Conservation (phyloP, 2,329 filamentous ascomycete genomes). For the Fusarium staphyleae region DNA sequence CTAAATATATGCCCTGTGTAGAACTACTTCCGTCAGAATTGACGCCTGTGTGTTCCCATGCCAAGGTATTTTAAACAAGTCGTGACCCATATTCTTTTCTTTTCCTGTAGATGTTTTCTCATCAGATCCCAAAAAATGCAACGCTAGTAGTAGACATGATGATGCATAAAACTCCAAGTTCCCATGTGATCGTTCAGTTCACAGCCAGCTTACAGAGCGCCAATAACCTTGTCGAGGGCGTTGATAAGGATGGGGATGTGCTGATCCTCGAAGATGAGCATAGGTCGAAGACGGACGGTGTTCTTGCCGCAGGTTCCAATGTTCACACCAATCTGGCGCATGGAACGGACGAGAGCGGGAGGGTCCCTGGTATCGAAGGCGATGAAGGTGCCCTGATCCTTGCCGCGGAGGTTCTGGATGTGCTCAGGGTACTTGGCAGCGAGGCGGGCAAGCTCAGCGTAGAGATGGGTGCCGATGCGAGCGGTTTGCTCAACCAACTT, state of each 20-base stretch:
- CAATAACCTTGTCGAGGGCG: conserved; percentile 43
- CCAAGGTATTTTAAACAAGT: conserved; percentile 27
- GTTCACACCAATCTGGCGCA: conserved; percentile 77
- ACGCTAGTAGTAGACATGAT: conserved; percentile 39
- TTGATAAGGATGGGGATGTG: conserved; percentile 55
- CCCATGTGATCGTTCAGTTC: conserved; percentile 10
- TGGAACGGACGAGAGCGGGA: conserved; percentile 73
- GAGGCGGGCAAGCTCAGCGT: conserved; percentile 67
- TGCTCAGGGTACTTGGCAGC: conserved; percentile 71
- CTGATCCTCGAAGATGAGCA: conserved; percentile 80
- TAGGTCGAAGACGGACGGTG: conserved; percentile 77
- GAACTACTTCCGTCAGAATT: conserved; percentile 31
- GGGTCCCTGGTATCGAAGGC: conserved; percentile 77
- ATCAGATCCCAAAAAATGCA: conserved; percentile 35
- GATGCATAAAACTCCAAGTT: conserved; percentile 30
- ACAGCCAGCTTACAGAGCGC: conserved; percentile 34
- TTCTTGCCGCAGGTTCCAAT: conserved; percentile 76
- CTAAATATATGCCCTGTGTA: conserved; percentile 34
- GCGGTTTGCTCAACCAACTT: conserved; percentile 72
- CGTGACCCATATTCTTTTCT: conserved; percentile 20
- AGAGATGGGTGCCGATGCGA: conserved; percentile 72
- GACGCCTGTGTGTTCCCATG: conserved; percentile 35
- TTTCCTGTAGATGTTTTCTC: conserved; percentile 14
- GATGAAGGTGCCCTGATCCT: conserved; percentile 80
- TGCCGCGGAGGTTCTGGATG: conserved; percentile 76